Evolutionary conservation across 208 protist genomes (phyloP), one percentile per base, ranked within the genome.

Genomic region (Zelonia costaricensis): DNA sequence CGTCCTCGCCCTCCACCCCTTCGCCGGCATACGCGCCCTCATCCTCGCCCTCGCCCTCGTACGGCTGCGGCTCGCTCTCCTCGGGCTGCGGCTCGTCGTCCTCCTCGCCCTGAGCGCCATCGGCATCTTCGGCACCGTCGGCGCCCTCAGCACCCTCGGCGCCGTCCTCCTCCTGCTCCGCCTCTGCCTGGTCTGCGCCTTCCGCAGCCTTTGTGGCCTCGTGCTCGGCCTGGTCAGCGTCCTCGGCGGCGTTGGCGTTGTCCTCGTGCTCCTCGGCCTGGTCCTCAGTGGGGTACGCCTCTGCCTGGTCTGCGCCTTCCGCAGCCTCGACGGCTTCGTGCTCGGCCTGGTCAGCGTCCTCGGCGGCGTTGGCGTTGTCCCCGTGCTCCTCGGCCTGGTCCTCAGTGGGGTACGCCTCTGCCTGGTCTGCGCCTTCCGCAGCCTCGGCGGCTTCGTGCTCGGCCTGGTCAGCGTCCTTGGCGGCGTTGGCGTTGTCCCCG

Each of bases 191-290:
- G n/a, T n/a, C n/a, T n/a, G n/a, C n/a, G n/a, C n/a, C 16, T 65
- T 33, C 18, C 28, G 46, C 16, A 27, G 48, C n/a, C 56, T 15
- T 18, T 65, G 39, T n/a, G n/a, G n/a, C n/a, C n/a, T n/a, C n/a
- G n/a, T n/a, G n/a, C n/a, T n/a, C n/a, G n/a, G n/a, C n/a, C n/a
- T 53, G 22, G 49, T 31, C 5, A n/a, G 42, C 27, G 3, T 71
- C 33, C 2, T 51, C 54, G 31, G 62, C 58, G 12, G 68, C 52
- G 9, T 54, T 39, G 9, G 47, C 43, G 52, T 73, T 18, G 27
- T 61, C 47, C 42, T 65, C 54, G 23, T 65, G 45, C 40, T 68
- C 62, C 33, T 63, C 57, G 47, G 47, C 43, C 22, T 54, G 12
- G 15, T 61, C 44, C 10, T 62, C 40, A 8, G 28, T 23, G 7